phyloP scores from a whole-genome alignment of 2,329 filamentous ascomycete species.

The Colletotrichum orbiculare region DNA sequence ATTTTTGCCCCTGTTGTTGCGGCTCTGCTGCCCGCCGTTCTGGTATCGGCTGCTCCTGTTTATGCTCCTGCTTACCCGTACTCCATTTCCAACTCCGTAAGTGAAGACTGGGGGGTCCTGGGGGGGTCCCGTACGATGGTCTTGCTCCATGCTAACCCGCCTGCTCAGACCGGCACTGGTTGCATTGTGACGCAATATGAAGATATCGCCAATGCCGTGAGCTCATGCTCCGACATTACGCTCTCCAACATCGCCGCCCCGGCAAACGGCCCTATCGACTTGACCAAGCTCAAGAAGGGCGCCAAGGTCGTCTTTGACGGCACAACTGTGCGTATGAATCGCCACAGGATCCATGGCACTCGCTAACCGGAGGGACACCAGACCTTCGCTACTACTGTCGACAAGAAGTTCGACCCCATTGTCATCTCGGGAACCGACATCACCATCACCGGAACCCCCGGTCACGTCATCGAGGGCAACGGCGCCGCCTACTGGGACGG shows the following conservation, averaged over 20 bases:
- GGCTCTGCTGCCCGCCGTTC: conserved; percentile 26
- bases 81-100: conserved; percentile 10
- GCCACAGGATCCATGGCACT: no score
- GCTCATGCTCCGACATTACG: conserved; percentile 26
- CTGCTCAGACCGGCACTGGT: conserved; percentile 9
- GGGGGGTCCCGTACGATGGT: neutral
- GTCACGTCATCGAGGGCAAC: conserved; percentile 32
- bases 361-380: neutral
- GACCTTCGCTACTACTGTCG: conserved; percentile 25
- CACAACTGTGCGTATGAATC: conserved; percentile 11
- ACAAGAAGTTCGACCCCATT: conserved; percentile 27
- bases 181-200: conserved; percentile 24
- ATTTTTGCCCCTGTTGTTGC: conserved; percentile 17
- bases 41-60: conserved; percentile 23
- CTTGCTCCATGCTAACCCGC: conserved; percentile 7
- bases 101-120: neutral
- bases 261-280: conserved; percentile 21
- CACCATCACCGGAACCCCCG: conserved; percentile 26
- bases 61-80: no score
- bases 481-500: conserved; percentile 34
- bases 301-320: conserved; percentile 29
- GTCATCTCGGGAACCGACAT: conserved; percentile 30
- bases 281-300: conserved; percentile 21
- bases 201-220: conserved; percentile 26
- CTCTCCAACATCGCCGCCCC: conserved; percentile 32